These are phyloP conservation scores for Polytrichum commune DNA, from an alignment of 225 moss, liverwort and hornwort species.

Conservation along the genomic window DNA sequence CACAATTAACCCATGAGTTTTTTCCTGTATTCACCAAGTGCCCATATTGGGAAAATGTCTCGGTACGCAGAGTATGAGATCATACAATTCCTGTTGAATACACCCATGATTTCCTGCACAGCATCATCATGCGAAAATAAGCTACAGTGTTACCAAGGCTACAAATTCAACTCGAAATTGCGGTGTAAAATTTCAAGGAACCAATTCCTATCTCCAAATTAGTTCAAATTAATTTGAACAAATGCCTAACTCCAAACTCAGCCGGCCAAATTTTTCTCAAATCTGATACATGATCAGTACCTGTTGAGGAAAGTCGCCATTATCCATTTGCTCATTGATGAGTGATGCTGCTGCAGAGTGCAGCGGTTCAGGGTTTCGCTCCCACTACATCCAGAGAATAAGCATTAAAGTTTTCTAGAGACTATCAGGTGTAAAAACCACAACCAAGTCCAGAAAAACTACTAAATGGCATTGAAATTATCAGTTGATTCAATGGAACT, in stretches of 20 bases:
- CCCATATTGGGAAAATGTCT: constrained; percentile 88
- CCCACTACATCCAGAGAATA: constrained; percentile 20
- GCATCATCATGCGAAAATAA: neutral
- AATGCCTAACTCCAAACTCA: too few relatives aligned
- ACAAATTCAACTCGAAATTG: too few relatives aligned
- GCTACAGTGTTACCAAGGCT: too few relatives aligned
- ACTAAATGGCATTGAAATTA: too few relatives aligned
- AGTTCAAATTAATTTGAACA: too few relatives aligned
- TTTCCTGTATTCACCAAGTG: constrained; percentile 77
- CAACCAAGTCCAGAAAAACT: too few relatives aligned
- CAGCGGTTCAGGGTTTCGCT: constrained; percentile 83
- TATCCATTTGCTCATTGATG: constrained; percentile 72
- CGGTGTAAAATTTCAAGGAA: too few relatives aligned
- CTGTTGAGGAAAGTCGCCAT: constrained; percentile 95
- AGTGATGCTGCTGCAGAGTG: constrained; percentile 76
- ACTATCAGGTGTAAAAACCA: too few relatives aligned
- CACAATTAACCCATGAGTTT: constrained; percentile 27
- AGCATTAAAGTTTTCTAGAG: too few relatives aligned
- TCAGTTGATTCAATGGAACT: too few relatives aligned
- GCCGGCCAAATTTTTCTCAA: too few relatives aligned
- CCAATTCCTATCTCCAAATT: too few relatives aligned
- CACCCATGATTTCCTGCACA: constrained; percentile 90
- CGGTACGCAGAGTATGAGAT: constrained; percentile 94
- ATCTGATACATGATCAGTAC: constrained; percentile 20
- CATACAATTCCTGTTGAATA: constrained; percentile 96